Evolutionary conservation across 1,284 basidiomycete species (phyloP).

Genomic region (Macrocystidia cucumis): DNA sequence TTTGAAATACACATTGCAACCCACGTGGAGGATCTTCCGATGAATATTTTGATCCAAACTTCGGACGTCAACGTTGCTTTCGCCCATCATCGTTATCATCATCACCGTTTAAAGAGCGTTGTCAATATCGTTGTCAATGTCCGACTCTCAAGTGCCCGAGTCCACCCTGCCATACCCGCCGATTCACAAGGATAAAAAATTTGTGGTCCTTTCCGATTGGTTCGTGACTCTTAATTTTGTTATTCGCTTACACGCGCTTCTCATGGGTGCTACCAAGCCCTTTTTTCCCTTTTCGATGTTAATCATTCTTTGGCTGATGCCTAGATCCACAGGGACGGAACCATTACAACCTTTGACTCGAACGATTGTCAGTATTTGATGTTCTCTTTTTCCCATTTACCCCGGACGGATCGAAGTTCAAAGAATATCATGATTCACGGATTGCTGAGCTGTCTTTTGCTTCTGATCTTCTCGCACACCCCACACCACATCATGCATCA

Average conservation of each 20-base stretch:
- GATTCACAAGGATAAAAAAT: conserved; percentile 73
- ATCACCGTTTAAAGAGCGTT: background rate
- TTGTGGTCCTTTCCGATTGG: conserved; percentile 88
- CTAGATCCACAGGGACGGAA: conserved; percentile 67
- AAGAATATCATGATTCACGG: too few species aligned
- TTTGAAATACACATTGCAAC: too few species aligned
- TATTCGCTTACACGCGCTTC: too few species aligned
- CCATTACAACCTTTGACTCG: conserved; percentile 84
- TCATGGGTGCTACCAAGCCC: background rate
- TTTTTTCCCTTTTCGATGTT: background rate
- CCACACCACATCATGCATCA: conserved; percentile 17
- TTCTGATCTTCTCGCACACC: too few species aligned
- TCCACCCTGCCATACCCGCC: conserved; percentile 76
- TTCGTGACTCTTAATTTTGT: conserved; percentile 30
- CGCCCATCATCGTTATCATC: background rate
- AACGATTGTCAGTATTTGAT: conserved; percentile 69
- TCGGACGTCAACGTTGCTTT: conserved; percentile 9
- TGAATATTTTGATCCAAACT: too few species aligned
- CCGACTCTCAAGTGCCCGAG: too few species aligned
- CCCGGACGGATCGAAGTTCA: too few species aligned
- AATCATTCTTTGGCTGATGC: background rate
- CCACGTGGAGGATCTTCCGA: too few species aligned
- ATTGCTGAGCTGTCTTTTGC: too few species aligned
- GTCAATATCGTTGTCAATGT: too few species aligned
- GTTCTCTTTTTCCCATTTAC: conserved; percentile 1